Base-by-base conservation (phyloP, 768 basidiomycete genomes). In the Pleurotus sapidus region DNA sequence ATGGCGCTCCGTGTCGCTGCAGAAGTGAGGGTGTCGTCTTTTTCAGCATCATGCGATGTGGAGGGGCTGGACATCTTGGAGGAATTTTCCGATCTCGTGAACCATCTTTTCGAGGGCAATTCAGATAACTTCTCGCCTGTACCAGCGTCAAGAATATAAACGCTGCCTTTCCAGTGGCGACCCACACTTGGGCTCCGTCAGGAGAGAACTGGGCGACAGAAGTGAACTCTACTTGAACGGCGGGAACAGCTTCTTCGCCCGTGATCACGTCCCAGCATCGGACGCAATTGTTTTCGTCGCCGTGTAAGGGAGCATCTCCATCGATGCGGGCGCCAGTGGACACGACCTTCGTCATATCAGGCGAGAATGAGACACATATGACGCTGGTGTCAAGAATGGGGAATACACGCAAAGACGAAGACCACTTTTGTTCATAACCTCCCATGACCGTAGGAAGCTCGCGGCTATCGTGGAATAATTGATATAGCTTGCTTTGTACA, bases 251-350 rank as follows among this genome's bases (percentile, higher is more conserved):
- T 3, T 46, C 45, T 9, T 15, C 23, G 8, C 55, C 55, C 2
- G 55, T 56, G 24, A 14, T 45, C 38, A 46, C 55, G 23, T 56
- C 55, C 55, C 55, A 56, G 17, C 42, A 23, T 38, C 55, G 40
- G 25, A 56, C 34, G 20, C 42, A 46, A n/a, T 46, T 46, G 25
- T 56, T 46, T 23, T 46, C 17, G 15, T 42, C 42, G 7, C 55
- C 55, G 17, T 5, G n/a, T 15, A 46, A 17, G 45, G 17, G 45
- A 8, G 45, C 8, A 46, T 46, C 45, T 1, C 5, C 45, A 18
- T 18, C 45, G 17, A 46, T 17, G 45, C 23, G 23, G 45, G 45
- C 45, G 23, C 45, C 45, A 46, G 45, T 46, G n/a, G 55, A 56
- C 24, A 46, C 55, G 40, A 56, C 46, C 18, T 25, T 20, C 7